These are phyloP conservation scores for Diaporthe helianthi DNA, from an alignment of 2,329 filamentous ascomycete species.

Conservation along the genomic window DNA sequence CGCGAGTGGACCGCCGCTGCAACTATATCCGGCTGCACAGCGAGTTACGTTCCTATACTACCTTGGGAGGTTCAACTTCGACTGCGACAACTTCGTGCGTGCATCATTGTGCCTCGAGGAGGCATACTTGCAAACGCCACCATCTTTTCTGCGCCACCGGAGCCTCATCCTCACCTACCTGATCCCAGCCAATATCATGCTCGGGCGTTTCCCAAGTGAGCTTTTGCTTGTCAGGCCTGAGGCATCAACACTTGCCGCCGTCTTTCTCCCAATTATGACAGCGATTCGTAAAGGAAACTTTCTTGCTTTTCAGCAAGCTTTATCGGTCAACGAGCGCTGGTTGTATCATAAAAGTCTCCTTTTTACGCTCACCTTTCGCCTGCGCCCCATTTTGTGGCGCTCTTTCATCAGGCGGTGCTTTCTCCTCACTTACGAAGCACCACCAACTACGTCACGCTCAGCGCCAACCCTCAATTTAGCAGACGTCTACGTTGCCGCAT, in stretches of 20 bases:
- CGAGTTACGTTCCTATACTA: conserved; percentile 95
- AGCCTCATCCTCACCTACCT: conserved; percentile 83
- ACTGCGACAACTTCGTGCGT: conserved; percentile 81
- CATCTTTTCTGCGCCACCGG: conserved; percentile 73
- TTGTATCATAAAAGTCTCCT: conserved; percentile 79
- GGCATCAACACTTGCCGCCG: conserved; percentile 65
- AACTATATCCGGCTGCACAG: conserved; percentile 83
- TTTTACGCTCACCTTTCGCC: conserved; percentile 76
- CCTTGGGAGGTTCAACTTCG: conserved; percentile 87
- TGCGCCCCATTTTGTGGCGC: conserved; percentile 85
- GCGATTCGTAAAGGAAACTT: conserved; percentile 80
- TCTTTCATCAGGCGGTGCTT: conserved; percentile 81
- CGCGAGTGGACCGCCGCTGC: conserved; percentile 80
- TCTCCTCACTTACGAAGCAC: conserved; percentile 74
- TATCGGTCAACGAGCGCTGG: conserved; percentile 72
- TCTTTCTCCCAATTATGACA: conserved; percentile 76
- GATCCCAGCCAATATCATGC: conserved; percentile 80
- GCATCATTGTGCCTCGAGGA: conserved; percentile 78
- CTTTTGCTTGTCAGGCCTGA: conserved; percentile 74
- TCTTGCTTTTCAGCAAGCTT: conserved; percentile 72
- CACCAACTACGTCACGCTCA: conserved; percentile 62
- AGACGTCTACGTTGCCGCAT: conserved; percentile 69
- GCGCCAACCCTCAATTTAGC: conserved; percentile 78
- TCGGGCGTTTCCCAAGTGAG: conserved; percentile 80
- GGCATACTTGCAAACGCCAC: conserved; percentile 75